Evolutionary conservation across 768 basidiomycete genomes (phyloP).

Genomic region (Asterophora parasitica): DNA sequence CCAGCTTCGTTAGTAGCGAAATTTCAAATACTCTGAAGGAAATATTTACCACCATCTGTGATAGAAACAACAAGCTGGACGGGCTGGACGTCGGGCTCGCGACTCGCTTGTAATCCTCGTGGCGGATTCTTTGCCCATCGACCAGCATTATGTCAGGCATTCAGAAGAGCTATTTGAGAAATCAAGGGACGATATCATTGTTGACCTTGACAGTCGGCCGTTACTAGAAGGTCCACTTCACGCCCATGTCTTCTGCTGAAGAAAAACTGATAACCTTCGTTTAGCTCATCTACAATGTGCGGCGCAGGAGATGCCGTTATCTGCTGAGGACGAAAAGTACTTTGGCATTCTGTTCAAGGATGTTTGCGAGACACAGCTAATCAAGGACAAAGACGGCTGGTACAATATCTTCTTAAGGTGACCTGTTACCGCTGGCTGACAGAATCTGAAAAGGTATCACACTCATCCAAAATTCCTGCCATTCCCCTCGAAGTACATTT

Average conservation of each 20-base stretch:
- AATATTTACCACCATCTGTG: background rate
- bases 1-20: conserved; percentile 62
- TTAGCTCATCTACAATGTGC: conserved; percentile 83
- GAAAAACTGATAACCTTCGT: background rate
- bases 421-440: background rate
- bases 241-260: background rate
- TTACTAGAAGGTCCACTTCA: conserved; percentile 55
- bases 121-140: conserved; percentile 62
- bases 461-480: conserved; percentile 76
- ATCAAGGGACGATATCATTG: conserved; percentile 53
- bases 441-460: conserved; percentile 57
- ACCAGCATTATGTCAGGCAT: conserved; percentile 67
- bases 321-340: conserved; percentile 57
- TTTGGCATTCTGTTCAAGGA: conserved; percentile 61
- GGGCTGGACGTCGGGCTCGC: conserved; percentile 76
- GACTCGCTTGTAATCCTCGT: conserved; percentile 78
- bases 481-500: conserved; percentile 65
- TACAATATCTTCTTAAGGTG: conserved; percentile 24
- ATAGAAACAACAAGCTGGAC: conserved; percentile 84
- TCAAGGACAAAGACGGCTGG: conserved; percentile 79
- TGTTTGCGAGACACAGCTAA: conserved; percentile 57
- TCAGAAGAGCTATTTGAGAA: conserved; percentile 68
- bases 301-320: conserved; percentile 79
- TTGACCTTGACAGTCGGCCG: conserved; percentile 71
- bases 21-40: background rate